A percentile compares a stretch with the other conserved stretches of the same genome.
phyloP scores from a whole-genome alignment of 2,329 filamentous ascomycete genomes.

The Colletotrichum nymphaeae region DNA sequence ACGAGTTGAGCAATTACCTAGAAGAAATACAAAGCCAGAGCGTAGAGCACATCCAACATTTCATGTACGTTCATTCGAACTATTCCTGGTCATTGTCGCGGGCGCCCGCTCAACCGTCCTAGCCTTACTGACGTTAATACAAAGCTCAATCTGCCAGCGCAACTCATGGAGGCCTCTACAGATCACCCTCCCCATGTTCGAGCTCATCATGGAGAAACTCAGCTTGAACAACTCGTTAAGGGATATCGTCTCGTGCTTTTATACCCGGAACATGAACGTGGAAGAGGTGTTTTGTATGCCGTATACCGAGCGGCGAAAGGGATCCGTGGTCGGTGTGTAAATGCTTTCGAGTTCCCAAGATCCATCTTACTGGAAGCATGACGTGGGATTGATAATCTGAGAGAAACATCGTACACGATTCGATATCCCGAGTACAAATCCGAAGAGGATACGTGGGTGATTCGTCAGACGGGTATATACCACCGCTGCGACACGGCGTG shows the following conservation, averaged over 20 bases:
- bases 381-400: background rate
- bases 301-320: background rate
- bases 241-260: conserved; percentile 3
- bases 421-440: background rate
- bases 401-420: background rate
- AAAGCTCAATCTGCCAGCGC: conserved; percentile 8
- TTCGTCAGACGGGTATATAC: conserved; percentile 8
- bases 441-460: background rate
- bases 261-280: background rate
- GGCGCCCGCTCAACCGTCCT: background rate
- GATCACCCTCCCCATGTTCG: background rate
- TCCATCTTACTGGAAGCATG: too few species aligned
- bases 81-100: background rate
- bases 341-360: background rate
- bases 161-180: conserved; percentile 17
- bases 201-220: background rate
- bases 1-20: background rate
- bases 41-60: background rate
- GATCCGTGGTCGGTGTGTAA: background rate
- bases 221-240: background rate
- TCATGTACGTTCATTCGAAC: background rate
- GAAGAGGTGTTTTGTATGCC: conserved; percentile 1
- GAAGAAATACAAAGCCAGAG: background rate
- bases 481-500: background rate
- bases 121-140: background rate